phyloP scores from a whole-genome alignment of 2,329 filamentous ascomycete genomes.

The Microdochium nivale region DNA sequence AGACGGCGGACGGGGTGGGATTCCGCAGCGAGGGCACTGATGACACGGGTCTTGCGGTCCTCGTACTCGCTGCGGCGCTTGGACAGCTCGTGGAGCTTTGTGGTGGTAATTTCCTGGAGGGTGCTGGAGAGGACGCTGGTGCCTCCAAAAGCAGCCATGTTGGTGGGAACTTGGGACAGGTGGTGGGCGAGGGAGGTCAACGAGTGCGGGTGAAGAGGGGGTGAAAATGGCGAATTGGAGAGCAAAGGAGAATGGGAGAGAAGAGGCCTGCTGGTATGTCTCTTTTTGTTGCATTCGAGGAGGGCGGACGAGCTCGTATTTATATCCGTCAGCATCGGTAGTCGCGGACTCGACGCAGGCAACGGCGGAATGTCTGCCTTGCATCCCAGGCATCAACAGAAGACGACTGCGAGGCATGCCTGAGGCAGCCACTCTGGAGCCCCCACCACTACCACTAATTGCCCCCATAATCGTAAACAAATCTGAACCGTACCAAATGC shows the following conservation, averaged over 20 bases:
- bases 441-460: too few relatives aligned
- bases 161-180: not conserved
- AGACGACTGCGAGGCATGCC: too few relatives aligned
- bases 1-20: slow-evolving; percentile 20
- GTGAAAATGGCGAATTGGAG: not conserved
- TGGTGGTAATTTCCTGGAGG: slow-evolving; percentile 32
- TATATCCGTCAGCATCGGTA: too few relatives aligned
- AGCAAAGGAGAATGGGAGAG: not conserved
- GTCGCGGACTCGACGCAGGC: too few relatives aligned
- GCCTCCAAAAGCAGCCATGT: not conserved
- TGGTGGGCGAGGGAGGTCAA: not conserved
- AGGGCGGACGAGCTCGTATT: too few relatives aligned
- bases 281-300: too few relatives aligned
- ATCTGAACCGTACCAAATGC: too few relatives aligned
- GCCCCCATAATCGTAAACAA: too few relatives aligned
- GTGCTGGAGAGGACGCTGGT: slow-evolving; percentile 32
- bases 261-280: too few relatives aligned
- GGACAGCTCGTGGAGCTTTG: slow-evolving; percentile 33
- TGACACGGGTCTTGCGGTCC: slow-evolving; percentile 18
- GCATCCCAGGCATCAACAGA: too few relatives aligned
- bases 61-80: slow-evolving; percentile 30
- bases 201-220: not conserved
- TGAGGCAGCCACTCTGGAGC: too few relatives aligned
- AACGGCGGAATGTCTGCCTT: too few relatives aligned
- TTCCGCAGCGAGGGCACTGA: slow-evolving; percentile 17